phyloP scores from a whole-genome alignment of 2,329 filamentous ascomycete genomes.

The Aspergillus sclerotialis region DNA sequence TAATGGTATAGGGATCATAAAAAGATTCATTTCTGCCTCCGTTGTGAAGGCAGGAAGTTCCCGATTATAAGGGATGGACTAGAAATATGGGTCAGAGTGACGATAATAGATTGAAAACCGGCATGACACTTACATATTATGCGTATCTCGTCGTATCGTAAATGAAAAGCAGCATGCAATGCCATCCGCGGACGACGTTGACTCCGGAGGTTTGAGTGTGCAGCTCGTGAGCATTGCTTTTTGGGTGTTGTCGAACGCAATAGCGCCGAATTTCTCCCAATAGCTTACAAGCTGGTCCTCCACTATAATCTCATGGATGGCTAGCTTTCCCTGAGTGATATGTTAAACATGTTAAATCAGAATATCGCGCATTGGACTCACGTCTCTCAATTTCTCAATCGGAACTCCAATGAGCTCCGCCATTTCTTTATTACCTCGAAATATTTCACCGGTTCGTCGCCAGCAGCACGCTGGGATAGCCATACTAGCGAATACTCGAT shows the following conservation, averaged over 20 bases:
- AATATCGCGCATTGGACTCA: slow-evolving; percentile 43
- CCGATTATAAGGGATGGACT: slow-evolving; percentile 93
- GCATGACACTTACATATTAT: slow-evolving; percentile 72
- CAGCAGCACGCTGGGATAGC: slow-evolving; percentile 96
- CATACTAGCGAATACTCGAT: slow-evolving; percentile 98
- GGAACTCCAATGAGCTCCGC: slow-evolving; percentile 90
- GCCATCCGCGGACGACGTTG: slow-evolving; percentile 54
- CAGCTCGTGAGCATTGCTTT: slow-evolving; percentile 95
- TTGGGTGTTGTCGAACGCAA: slow-evolving; percentile 88
- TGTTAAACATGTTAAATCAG: neutral
- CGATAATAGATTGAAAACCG: neutral
- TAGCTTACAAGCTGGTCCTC: slow-evolving; percentile 94
- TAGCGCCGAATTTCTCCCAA: slow-evolving; percentile 98
- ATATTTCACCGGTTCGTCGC: slow-evolving; percentile 94
- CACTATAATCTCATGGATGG: slow-evolving; percentile 89
- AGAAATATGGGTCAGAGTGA: slow-evolving; percentile 5
- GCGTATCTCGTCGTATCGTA: slow-evolving; percentile 86
- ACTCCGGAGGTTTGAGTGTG: slow-evolving; percentile 74
- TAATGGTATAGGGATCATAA: neutral
- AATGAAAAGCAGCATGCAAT: slow-evolving; percentile 97
- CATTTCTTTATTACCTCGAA: slow-evolving; percentile 97
- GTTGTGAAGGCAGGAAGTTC: slow-evolving; percentile 87
- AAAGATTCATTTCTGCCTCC: slow-evolving; percentile 36
- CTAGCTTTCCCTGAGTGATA: slow-evolving; percentile 69
- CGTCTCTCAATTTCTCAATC: slow-evolving; percentile 83